Percentiles rank a stretch among this genome's conserved stretches.
Evolutionary conservation across 2,329 filamentous ascomycete species (phyloP).

Genomic region (Triangularia verruculosa): DNA sequence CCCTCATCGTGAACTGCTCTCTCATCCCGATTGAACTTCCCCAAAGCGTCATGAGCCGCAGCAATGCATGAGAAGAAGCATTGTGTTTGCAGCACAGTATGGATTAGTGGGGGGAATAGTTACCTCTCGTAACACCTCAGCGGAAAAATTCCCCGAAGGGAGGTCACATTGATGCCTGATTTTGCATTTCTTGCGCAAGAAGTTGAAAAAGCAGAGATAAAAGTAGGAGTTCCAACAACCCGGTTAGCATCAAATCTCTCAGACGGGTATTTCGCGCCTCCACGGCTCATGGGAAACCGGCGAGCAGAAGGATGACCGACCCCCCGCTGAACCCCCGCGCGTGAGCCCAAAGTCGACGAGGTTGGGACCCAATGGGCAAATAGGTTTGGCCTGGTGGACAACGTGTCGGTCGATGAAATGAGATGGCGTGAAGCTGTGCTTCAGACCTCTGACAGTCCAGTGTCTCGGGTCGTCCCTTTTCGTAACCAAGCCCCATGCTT

Average conservation of each 20-base stretch:
- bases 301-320: too few species aligned
- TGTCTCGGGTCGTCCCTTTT: conserved; percentile 13
- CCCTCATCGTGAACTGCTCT: background rate
- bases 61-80: background rate
- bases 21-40: background rate
- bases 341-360: background rate
- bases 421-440: background rate
- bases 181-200: background rate
- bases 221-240: background rate
- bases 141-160: background rate
- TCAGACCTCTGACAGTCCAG: background rate
- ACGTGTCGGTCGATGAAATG: background rate
- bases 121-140: background rate
- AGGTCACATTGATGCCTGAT: background rate
- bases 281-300: background rate
- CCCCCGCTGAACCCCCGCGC: background rate
- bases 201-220: background rate
- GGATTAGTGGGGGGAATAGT: background rate
- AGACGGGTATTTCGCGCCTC: background rate
- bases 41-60: background rate
- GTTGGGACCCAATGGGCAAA: background rate
- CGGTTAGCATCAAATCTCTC: background rate
- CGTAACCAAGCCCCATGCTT: too few species aligned
- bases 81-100: background rate
- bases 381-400: background rate